These are phyloP conservation scores for Phytophthora colocasiae DNA, from an alignment of 352 stramenopile species.

Conservation along the genomic window DNA sequence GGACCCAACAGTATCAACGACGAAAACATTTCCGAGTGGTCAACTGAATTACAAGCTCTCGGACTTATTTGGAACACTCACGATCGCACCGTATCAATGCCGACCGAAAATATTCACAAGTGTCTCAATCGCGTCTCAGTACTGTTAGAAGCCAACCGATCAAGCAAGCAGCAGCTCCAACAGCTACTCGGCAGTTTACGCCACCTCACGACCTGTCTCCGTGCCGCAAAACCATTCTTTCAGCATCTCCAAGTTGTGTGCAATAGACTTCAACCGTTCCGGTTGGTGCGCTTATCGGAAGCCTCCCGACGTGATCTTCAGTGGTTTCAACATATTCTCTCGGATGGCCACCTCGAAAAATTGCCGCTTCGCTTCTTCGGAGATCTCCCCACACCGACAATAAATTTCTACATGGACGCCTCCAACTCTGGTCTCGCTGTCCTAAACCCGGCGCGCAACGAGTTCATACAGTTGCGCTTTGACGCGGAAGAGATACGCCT, in stretches of 20 bases:
- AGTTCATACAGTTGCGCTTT: slow-evolving; percentile 20
- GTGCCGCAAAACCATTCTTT: slow-evolving; percentile 20
- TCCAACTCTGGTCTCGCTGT: slow-evolving; percentile 6
- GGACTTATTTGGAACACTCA: slow-evolving; percentile 19
- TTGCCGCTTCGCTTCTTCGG: slow-evolving; percentile 17
- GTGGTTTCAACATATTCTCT: slow-evolving; percentile 4
- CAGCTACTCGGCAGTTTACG: slow-evolving; percentile 35
- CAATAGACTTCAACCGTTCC: background rate
- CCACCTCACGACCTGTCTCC: slow-evolving; percentile 27
- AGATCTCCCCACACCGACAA: background rate
- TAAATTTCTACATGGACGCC: slow-evolving; percentile 25
- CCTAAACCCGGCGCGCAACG: background rate
- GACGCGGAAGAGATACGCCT: slow-evolving; percentile 3
- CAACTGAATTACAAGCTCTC: slow-evolving; percentile 8
- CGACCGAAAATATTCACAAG: slow-evolving; percentile 25
- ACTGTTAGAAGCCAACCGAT: too few species aligned
- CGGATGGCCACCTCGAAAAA: slow-evolving; percentile 10
- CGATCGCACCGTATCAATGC: slow-evolving; percentile 22
- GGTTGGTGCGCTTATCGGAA: background rate
- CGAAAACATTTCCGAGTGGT: slow-evolving; percentile 34
- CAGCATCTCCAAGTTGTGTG: slow-evolving; percentile 12
- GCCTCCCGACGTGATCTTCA: background rate
- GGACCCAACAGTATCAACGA: slow-evolving; percentile 35
- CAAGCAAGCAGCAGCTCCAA: slow-evolving; percentile 6
- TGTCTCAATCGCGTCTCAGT: slow-evolving; percentile 7